A percentile compares a stretch with the other conserved stretches of the same genome.
These are phyloP conservation scores for Phialemoniopsis sp. DNA, from an alignment of 2,329 filamentous ascomycete genomes.

Conservation along the genomic window DNA sequence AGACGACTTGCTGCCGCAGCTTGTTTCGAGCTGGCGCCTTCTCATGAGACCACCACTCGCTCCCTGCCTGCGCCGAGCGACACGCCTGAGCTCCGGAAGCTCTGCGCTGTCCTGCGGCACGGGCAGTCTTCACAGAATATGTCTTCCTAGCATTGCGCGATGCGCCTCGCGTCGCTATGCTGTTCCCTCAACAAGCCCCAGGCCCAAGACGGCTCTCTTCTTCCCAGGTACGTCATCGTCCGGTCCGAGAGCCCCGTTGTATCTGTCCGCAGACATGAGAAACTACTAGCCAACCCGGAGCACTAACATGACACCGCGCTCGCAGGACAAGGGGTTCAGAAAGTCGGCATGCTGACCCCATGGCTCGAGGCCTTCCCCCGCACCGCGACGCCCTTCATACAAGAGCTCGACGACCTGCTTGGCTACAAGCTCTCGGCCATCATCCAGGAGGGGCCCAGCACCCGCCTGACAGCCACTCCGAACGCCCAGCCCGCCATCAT, in stretches of 20 bases:
- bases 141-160: too few relatives aligned
- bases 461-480: slow-evolving; percentile 71
- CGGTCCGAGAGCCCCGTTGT: not conserved
- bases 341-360: slow-evolving; percentile 79
- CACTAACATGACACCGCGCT: slow-evolving; percentile 3
- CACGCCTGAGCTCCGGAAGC: too few relatives aligned
- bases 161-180: not conserved
- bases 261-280: not conserved
- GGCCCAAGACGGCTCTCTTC: slow-evolving; percentile 52
- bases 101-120: too few relatives aligned
- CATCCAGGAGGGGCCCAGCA: slow-evolving; percentile 77
- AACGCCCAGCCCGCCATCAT: slow-evolving; percentile 96
- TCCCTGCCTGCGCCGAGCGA: too few relatives aligned
- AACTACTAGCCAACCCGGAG: slow-evolving; percentile 1
- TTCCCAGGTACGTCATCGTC: slow-evolving; percentile 43
- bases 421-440: slow-evolving; percentile 71
- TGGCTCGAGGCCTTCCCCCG: slow-evolving; percentile 84
- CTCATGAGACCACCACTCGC: too few relatives aligned
- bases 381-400: slow-evolving; percentile 70
- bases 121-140: too few relatives aligned
- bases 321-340: slow-evolving; percentile 81
- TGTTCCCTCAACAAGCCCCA: slow-evolving; percentile 1
- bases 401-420: slow-evolving; percentile 79
- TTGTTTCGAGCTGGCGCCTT: too few relatives aligned
- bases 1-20: too few relatives aligned